Percentiles rank a stretch among this genome's conserved stretches.
These are phyloP conservation scores for Boletus rex-veris DNA, from an alignment of 768 basidiomycete species.

Conservation along the genomic window DNA sequence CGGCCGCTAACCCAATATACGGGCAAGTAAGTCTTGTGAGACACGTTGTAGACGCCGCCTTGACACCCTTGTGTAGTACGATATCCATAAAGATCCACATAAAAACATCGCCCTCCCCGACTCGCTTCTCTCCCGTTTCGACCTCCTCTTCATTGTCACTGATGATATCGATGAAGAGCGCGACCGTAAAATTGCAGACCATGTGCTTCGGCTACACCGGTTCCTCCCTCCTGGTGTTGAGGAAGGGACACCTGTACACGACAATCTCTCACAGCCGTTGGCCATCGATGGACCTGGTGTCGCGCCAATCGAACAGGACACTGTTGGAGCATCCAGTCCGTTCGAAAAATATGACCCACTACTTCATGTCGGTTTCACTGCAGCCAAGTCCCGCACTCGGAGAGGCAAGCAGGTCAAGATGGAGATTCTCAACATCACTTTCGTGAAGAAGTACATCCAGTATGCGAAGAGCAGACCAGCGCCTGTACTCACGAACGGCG, in stretches of 20 bases:
- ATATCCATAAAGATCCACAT: constrained; percentile 99
- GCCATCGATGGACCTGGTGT: constrained; percentile 74
- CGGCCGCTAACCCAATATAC: constrained; percentile 98
- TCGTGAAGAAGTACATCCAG: constrained; percentile 98
- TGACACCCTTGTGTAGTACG: constrained; percentile 61
- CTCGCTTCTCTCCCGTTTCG: constrained; percentile 97
- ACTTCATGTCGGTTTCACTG: constrained; percentile 77
- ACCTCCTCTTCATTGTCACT: constrained; percentile 95
- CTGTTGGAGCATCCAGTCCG: constrained; percentile 51
- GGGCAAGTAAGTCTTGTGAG: constrained; percentile 64
- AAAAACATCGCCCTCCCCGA: constrained; percentile 98
- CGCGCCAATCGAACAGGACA: constrained; percentile 36
- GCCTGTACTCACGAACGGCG: constrained; percentile 86
- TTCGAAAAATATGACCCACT: constrained; percentile 98
- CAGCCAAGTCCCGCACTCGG: constrained; percentile 47
- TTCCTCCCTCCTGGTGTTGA: constrained; percentile 96
- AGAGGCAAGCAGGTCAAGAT: constrained; percentile 59
- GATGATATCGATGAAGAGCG: constrained; percentile 96
- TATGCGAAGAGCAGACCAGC: constrained; percentile 89
- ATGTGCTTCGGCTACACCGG: constrained; percentile 95
- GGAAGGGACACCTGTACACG: constrained; percentile 88
- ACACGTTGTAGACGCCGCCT: not conserved
- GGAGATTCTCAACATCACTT: constrained; percentile 88
- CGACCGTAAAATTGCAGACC: constrained; percentile 94
- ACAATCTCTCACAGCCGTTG: constrained; percentile 84